Percentiles rank a stretch among this genome's conserved stretches.
Evolutionary conservation across 2,329 filamentous ascomycete species (phyloP).

Genomic region (Fusarium buxicola): DNA sequence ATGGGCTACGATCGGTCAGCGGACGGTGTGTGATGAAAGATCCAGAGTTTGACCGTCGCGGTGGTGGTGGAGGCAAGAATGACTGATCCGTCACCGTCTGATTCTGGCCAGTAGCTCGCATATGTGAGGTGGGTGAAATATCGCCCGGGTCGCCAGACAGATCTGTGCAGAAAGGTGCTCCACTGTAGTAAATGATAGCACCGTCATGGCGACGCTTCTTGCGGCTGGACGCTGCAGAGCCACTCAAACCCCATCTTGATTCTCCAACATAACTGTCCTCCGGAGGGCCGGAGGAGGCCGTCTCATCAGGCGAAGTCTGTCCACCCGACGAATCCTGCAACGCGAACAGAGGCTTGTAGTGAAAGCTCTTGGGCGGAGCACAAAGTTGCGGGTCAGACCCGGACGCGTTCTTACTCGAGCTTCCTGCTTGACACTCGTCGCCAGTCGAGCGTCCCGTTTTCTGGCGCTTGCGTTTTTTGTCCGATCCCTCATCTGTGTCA

Average conservation of each 20-base stretch:
- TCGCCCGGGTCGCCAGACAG: constrained; percentile 74
- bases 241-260: constrained; percentile 60
- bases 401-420: constrained; percentile 53
- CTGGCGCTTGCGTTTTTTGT: constrained; percentile 59
- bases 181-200: constrained; percentile 86
- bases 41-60: constrained; percentile 61
- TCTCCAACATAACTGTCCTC: constrained; percentile 63
- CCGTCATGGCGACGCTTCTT: constrained; percentile 72
- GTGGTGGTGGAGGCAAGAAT: constrained; percentile 41
- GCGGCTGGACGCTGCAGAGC: constrained; percentile 60
- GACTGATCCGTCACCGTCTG: constrained; percentile 36
- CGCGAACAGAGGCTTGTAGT: constrained; percentile 73
- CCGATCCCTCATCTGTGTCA: constrained; percentile 58
- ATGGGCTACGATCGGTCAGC: constrained; percentile 55
- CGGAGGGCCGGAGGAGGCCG: constrained; percentile 59
- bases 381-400: constrained; percentile 55
- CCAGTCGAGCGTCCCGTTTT: constrained; percentile 55
- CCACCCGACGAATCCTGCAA: constrained; percentile 61
- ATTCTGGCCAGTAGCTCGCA: constrained; percentile 59
- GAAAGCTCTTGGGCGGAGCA: constrained; percentile 62
- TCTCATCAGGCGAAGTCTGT: constrained; percentile 61
- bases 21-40: constrained; percentile 63
- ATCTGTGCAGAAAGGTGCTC: constrained; percentile 83
- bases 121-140: constrained; percentile 59
- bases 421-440: constrained; percentile 50